These are phyloP conservation scores for Eucalyptus pauciflora DNA, from an alignment of 345 rosid genomes.

Conservation along the genomic window DNA sequence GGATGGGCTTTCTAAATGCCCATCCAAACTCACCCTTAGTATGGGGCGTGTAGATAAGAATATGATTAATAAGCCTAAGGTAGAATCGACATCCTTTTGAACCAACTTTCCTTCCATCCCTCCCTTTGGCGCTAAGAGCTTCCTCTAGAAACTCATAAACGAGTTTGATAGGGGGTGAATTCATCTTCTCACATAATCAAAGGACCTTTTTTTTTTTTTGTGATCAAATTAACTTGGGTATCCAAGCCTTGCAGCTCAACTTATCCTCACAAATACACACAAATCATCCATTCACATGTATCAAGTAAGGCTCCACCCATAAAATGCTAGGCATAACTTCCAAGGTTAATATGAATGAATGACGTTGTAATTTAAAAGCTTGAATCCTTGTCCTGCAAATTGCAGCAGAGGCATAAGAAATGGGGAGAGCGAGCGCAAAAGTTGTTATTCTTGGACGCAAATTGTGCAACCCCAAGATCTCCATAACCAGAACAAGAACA, in stretches of 20 bases:
- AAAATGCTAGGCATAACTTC: neutral
- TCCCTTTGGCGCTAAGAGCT: neutral
- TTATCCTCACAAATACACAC: neutral
- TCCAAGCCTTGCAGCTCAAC: accelerated
- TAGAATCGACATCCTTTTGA: neutral
- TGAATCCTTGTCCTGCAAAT: too few relatives aligned
- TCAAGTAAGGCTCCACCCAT: neutral
- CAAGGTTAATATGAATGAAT: neutral
- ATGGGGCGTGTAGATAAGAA: neutral
- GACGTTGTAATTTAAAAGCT: too few relatives aligned
- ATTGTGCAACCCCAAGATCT: too few relatives aligned
- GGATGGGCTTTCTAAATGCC: too few relatives aligned
- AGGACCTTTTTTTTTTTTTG: neutral
- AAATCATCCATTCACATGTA: neutral
- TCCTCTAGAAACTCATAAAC: neutral
- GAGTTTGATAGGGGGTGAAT: neutral
- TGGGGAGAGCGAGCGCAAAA: too few relatives aligned
- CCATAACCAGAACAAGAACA: too few relatives aligned
- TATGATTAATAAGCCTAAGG: neutral
- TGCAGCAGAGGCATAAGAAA: too few relatives aligned
- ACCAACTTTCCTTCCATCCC: neutral
- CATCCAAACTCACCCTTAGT: too few relatives aligned
- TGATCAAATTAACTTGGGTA: neutral
- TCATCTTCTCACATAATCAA: neutral
- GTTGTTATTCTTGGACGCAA: too few relatives aligned